A percentile compares a stretch with the other conserved stretches of the same genome.
phyloP scores from a whole-genome alignment of 2,329 filamentous ascomycete genomes.

The Huntiella savannae region DNA sequence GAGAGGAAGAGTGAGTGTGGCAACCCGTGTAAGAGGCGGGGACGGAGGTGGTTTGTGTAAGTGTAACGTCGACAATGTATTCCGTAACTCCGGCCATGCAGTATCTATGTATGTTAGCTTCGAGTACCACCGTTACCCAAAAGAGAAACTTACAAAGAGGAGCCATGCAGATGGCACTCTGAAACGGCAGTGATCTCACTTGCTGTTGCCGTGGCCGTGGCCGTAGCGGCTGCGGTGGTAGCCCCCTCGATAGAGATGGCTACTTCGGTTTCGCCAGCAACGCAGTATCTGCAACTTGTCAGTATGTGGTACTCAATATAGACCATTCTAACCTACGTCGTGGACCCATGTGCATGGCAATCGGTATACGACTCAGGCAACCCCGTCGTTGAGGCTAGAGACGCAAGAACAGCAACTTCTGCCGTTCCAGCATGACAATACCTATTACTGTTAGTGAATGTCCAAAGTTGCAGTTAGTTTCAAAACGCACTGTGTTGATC shows the following conservation, averaged over 20 bases:
- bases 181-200: slow-evolving; percentile 21
- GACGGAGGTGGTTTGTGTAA: slow-evolving; percentile 34
- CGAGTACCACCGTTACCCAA: not conserved
- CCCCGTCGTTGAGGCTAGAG: slow-evolving; percentile 33
- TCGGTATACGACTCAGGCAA: slow-evolving; percentile 41
- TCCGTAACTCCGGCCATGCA: slow-evolving; percentile 26
- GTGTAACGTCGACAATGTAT: slow-evolving; percentile 25
- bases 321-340: slow-evolving; percentile 26
- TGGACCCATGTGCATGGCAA: slow-evolving; percentile 41
- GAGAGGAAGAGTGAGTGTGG: slow-evolving; percentile 38
- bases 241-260: slow-evolving; percentile 18
- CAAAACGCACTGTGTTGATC: slow-evolving; percentile 5
- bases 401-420: slow-evolving; percentile 25
- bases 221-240: slow-evolving; percentile 11
- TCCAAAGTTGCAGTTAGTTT: not conserved
- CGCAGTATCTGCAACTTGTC: slow-evolving; percentile 16
- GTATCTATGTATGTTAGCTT: slow-evolving; percentile 17
- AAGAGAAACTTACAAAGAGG: slow-evolving; percentile 19
- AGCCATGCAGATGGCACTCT: slow-evolving; percentile 24
- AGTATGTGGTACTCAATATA: slow-evolving; percentile 13
- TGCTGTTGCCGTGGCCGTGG: not conserved
- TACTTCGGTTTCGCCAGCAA: slow-evolving; percentile 24
- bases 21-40: slow-evolving; percentile 46
- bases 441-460: slow-evolving; percentile 16
- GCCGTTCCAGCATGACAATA: slow-evolving; percentile 25